These are phyloP conservation scores for Cystobasidium tubakii DNA, from an alignment of 768 basidiomycete species.

Conservation along the genomic window DNA sequence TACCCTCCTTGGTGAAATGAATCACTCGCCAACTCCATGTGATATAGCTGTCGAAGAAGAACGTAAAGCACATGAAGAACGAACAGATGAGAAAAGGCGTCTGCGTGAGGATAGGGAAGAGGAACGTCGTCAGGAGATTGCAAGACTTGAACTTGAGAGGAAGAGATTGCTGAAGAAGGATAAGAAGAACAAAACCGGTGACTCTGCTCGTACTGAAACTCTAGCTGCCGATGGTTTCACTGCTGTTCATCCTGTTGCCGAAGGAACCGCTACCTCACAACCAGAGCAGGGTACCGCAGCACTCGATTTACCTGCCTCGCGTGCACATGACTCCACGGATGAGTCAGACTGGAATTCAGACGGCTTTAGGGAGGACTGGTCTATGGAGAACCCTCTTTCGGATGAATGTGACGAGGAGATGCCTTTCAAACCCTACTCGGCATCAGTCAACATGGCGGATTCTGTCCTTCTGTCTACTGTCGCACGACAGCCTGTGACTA, in stretches of 20 bases:
- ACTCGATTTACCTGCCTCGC: background rate
- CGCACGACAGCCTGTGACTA: background rate
- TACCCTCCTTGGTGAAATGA: background rate
- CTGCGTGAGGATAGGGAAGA: background rate
- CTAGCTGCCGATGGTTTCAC: background rate
- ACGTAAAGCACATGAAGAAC: background rate
- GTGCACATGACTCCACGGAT: background rate
- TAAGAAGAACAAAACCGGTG: background rate
- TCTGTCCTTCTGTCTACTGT: background rate
- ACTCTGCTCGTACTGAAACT: background rate
- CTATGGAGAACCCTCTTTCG: background rate
- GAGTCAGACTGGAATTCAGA: constrained; percentile 1
- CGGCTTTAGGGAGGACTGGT: background rate
- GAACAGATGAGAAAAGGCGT: background rate
- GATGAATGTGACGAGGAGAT: background rate
- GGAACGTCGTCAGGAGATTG: background rate
- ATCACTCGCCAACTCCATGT: background rate
- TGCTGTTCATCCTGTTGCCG: background rate
- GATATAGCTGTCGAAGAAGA: background rate
- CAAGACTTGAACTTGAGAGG: background rate
- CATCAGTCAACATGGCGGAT: background rate
- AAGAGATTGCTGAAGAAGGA: background rate
- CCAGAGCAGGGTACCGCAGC: too few relatives aligned
- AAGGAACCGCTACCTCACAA: background rate
- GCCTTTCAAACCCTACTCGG: background rate